Evolutionary conservation across 2,329 filamentous ascomycete genomes (phyloP), one percentile per base, ranked within the genome.

Genomic region (Diplodia corticola): DNA sequence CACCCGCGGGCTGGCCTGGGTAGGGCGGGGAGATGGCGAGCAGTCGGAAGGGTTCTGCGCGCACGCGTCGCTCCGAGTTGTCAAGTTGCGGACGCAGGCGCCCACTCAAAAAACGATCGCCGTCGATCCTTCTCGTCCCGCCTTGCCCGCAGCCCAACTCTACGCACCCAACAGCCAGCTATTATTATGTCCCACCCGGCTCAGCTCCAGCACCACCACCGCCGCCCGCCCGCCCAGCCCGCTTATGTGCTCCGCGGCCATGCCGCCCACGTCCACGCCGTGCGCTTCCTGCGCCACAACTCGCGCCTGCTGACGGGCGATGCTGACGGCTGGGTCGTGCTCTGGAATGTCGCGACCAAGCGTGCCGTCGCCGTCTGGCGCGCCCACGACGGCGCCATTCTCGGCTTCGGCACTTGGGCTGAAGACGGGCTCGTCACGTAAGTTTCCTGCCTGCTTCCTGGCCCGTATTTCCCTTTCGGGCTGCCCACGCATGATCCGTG

Each of bases 331-430:
- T 97, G 90, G 84, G 83, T 97, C 37, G 85, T 96, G 6, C 80
- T 93, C 24, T 99, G 95, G 95, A 89, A 91, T 74, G 81, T 96
- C 46, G 85, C 89, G 28, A 91, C 89, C 61, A 93, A 96, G 82
- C 86, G 95, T 37, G 87, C 94, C 0, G 83, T 88, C 9, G 91
- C 90, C 1, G 91, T 95, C 3, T 99, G 95, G 95, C 89, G 86
- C 72, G 91, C 92, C 1, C 95, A 99, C 76, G 82, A 87, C 51
- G 89, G 86, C 37, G 86, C 91, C 22, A 88, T 98, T 30, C 82
- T 98, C 17, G 91, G 89, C 4, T 82, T 95, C 48, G 84, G 84
- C 54, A 87, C 83, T 40, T 96, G 93, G 89, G 87, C 85, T 2
- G 71, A 78, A n/a, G 87, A 91, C 68, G 89, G 85, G 70, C 80